These are phyloP conservation scores for Lactarius psammicola DNA, from an alignment of 768 basidiomycete species.

Conservation along the genomic window DNA sequence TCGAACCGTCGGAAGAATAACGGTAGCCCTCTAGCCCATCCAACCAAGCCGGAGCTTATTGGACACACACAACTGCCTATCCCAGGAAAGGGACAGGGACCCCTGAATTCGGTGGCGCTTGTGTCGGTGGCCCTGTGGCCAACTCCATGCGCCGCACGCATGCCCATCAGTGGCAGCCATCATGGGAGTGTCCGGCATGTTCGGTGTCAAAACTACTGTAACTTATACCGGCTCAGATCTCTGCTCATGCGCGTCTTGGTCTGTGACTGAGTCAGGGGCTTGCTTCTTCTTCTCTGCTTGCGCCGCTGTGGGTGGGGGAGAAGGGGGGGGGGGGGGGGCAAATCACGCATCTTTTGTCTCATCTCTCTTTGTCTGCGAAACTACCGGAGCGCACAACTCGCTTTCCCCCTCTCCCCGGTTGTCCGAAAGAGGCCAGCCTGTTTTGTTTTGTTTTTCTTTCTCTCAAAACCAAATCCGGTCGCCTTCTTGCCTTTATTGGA, in stretches of 20 bases:
- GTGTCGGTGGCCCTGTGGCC: not conserved
- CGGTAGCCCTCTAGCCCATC: no score
- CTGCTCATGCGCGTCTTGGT: not conserved
- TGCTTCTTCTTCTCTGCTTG: not conserved
- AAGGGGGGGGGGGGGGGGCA: no score
- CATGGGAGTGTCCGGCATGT: not conserved
- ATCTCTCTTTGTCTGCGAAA: not conserved
- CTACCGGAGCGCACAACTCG: not conserved
- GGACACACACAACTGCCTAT: no score
- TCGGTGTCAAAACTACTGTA: not conserved
- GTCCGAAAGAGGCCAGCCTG: not conserved
- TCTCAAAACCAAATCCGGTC: not conserved
- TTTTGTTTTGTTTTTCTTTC: no score
- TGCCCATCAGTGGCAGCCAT: not conserved
- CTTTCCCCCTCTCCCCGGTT: no score
- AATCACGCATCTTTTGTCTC: not conserved
- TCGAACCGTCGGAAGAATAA: conserved; percentile 6
- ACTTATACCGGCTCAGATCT: not conserved
- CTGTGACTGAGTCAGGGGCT: not conserved
- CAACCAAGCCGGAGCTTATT: not conserved
- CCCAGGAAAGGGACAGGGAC: not conserved
- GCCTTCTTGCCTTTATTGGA: not conserved
- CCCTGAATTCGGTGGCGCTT: not conserved
- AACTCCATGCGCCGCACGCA: not conserved
- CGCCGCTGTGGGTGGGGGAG: no score